A percentile compares a stretch with the other conserved stretches of the same genome.
phyloP scores from a whole-genome alignment of 176 grass and related monocot species.

The barley (Hordeum vulgare) region DNA sequence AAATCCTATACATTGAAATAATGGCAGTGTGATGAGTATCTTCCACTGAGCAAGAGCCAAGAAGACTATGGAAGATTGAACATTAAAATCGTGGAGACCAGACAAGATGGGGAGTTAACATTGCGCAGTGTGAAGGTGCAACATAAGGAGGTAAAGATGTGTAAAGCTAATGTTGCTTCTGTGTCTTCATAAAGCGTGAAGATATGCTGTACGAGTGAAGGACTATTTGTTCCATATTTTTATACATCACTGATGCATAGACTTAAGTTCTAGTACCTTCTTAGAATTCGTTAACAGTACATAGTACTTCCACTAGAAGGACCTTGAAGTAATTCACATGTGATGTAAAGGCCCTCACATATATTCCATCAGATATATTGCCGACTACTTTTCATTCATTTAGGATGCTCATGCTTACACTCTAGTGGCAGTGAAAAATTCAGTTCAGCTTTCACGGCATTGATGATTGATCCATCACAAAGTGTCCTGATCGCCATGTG shows the following conservation, averaged over 20 bases:
- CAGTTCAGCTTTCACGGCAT: neutral
- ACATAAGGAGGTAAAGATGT: constrained; percentile 47
- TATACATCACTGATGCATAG: neutral
- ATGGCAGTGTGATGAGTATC: constrained; percentile 80
- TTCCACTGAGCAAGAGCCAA: constrained; percentile 36
- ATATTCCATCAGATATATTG: neutral
- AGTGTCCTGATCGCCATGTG: neutral
- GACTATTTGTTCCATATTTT: constrained; percentile 6
- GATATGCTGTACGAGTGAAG: neutral
- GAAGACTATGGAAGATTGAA: constrained; percentile 63
- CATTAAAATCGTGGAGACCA: constrained; percentile 29
- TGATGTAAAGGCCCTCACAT: neutral
- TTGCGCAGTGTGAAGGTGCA: constrained; percentile 65
- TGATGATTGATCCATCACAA: neutral
- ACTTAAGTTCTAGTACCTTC: neutral
- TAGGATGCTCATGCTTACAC: neutral
- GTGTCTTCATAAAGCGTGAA: neutral
- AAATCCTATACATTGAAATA: neutral
- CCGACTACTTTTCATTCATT: neutral
- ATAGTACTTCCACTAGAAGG: neutral
- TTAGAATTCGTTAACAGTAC: neutral
- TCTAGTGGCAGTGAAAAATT: neutral
- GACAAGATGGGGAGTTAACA: constrained; percentile 25
- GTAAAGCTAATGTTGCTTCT: neutral
- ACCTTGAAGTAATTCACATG: neutral